These are phyloP conservation scores for Leishmania aethiopica DNA, from an alignment of 208 protist species.

Conservation along the genomic window DNA sequence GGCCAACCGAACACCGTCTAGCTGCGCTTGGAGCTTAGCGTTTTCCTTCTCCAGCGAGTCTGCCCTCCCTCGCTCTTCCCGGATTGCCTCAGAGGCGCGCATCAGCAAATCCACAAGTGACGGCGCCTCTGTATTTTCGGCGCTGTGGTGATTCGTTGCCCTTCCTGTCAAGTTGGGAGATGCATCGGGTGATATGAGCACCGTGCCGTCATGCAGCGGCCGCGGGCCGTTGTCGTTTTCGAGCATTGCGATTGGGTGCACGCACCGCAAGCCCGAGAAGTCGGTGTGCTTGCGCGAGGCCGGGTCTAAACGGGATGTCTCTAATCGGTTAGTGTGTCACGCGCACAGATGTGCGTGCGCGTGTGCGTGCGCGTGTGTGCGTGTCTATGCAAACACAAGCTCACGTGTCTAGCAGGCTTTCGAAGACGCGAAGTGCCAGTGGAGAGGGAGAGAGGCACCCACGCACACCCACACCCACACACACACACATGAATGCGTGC, in stretches of 20 bases:
- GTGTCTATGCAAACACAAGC: not conserved
- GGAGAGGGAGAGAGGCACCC: not conserved
- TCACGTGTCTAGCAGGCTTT: too few relatives aligned
- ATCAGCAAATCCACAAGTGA: conserved; percentile 22
- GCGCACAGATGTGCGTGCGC: not conserved
- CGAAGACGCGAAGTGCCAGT: not conserved
- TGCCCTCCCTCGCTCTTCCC: conserved; percentile 18
- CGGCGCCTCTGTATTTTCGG: not conserved
- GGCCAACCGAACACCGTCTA: conserved; percentile 13
- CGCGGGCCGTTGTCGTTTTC: not conserved
- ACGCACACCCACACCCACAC: not conserved
- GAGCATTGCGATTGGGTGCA: conserved; percentile 2
- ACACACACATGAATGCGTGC: not conserved
- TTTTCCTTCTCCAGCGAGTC: conserved; percentile 26
- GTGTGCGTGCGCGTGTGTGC: not conserved
- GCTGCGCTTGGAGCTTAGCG: conserved; percentile 19
- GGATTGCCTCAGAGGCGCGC: conserved; percentile 31
- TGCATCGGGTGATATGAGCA: conserved; percentile 19
- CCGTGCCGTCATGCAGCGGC: not conserved
- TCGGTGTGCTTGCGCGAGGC: not conserved
- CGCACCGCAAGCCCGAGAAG: not conserved
- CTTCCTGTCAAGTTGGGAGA: not conserved
- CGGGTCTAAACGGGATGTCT: not conserved
- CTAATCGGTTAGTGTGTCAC: not conserved
- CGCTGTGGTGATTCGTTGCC: not conserved